Base-by-base conservation (phyloP, 441 rosid genomes). In the Breynia disticha region DNA sequence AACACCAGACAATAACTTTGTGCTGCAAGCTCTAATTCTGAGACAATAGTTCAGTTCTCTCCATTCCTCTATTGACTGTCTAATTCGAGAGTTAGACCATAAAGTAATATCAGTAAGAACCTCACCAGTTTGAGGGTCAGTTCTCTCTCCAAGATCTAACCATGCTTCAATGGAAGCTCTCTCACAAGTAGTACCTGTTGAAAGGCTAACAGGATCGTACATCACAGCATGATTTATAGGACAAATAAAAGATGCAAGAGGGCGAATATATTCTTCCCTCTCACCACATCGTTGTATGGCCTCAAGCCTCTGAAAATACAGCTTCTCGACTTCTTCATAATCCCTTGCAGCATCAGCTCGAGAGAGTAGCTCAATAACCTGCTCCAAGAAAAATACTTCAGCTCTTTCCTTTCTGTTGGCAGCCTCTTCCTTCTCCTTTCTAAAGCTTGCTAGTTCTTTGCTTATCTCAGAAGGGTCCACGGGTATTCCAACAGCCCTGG, bases 61-160 rank as follows among this genome's bases (percentile, higher is more conserved):
- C 89, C 89, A 82, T 66, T 82, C 89, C 55, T 79, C 86, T 60
- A 82, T 79, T 17, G 89, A 77, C 58, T 76, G 78, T 64, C 86
- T 72, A 14, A 82, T 78, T 4, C 71, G 74, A 48, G 74, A 65
- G 58, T 82, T 82, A 38, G 89, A 69, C 73, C 89, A 77, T 71
- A 77, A 69, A 19, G 79, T 68, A 50, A 54, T 74, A 57, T 79
- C 83, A 60, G 68, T 78, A 41, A 82, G 83, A 71, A 67, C 57
- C 64, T 73, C 79, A 32, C 82, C 67, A 0, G 85, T 79, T 65
- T 76, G 79, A 0, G 85, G 89, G 64, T 82, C 89, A 7, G 71
- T 72, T 68, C 21, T 73, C 62, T 59, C 60, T 47, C 81, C 80
- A 57, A 17, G 2, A 35, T 73, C 65, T 54, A 82, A 66, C 86